Conservation (phyloP, 176 grass and related monocot genomes). For the Aegilops tauschii region DNA sequence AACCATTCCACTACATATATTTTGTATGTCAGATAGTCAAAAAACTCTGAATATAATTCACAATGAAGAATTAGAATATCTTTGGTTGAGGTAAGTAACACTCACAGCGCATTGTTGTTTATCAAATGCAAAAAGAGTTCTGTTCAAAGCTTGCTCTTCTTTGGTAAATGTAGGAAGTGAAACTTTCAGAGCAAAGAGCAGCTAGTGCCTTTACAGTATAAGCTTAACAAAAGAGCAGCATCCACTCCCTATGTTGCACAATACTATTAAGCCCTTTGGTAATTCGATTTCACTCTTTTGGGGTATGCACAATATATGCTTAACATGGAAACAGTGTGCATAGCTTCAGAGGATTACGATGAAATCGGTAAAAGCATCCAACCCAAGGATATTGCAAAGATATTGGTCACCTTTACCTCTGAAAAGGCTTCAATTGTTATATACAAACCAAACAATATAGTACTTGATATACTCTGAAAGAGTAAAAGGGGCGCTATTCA, state of each 20-base stretch:
- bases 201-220: not conserved
- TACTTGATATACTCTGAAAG: not conserved
- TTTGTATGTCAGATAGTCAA: not conserved
- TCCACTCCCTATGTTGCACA: too few relatives aligned
- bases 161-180: conserved; percentile 3
- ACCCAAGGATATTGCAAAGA: not conserved
- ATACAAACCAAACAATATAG: not conserved
- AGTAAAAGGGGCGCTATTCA: not conserved
- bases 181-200: conserved; percentile 1
- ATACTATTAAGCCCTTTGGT: not conserved
- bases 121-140: too few relatives aligned
- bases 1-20: not conserved
- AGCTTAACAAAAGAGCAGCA: too few relatives aligned
- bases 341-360: not conserved
- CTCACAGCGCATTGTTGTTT: not conserved
- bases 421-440: not conserved
- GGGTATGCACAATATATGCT: not conserved
- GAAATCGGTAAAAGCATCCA: conserved; percentile 10
- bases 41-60: not conserved
- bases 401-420: not conserved
- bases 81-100: not conserved
- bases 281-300: not conserved
- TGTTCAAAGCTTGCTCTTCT: not conserved
- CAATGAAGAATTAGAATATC: not conserved
- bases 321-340: not conserved